Evolutionary conservation across 2,329 filamentous ascomycete species (phyloP).

Genomic region (Elsinoe batatas): DNA sequence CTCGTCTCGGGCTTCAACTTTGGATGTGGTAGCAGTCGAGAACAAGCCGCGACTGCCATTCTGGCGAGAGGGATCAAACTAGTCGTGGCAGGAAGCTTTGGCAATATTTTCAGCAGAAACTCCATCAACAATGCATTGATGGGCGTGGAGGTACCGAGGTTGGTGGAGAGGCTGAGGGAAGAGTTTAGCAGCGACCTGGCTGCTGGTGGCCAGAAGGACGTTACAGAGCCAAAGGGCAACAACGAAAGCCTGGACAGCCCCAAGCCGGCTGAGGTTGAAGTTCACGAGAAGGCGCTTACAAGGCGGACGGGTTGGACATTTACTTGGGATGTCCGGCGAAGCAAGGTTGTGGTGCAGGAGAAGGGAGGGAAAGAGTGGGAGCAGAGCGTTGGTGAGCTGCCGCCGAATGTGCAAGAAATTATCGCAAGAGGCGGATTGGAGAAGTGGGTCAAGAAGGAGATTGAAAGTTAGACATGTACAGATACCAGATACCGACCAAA

Average conservation of each 20-base stretch:
- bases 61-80: conserved; percentile 71
- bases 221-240: conserved; percentile 45
- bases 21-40: conserved; percentile 68
- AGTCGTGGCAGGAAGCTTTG: conserved; percentile 70
- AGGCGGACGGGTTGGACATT: conserved; percentile 74
- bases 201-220: conserved; percentile 26
- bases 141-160: conserved; percentile 57
- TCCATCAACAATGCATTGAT: conserved; percentile 71
- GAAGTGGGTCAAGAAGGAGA: conserved; percentile 70
- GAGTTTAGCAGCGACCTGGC: conserved; percentile 37
- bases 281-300: conserved; percentile 49
- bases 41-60: conserved; percentile 82
- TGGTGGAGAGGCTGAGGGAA: conserved; percentile 57
- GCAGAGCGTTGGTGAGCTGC: conserved; percentile 72
- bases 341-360: conserved; percentile 61
- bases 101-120: conserved; percentile 73
- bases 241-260: conserved; percentile 43
- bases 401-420: conserved; percentile 75
- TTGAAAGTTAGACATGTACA: conserved; percentile 28
- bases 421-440: conserved; percentile 69
- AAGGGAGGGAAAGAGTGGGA: conserved; percentile 59
- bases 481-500: neutral
- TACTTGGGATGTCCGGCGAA: conserved; percentile 67
- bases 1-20: conserved; percentile 84
- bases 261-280: conserved; percentile 28